Percentiles rank a stretch among this genome's conserved stretches.
phyloP scores from a whole-genome alignment of 495 filamentous ascomycete genomes.

The Aspergillus conjunctus region DNA sequence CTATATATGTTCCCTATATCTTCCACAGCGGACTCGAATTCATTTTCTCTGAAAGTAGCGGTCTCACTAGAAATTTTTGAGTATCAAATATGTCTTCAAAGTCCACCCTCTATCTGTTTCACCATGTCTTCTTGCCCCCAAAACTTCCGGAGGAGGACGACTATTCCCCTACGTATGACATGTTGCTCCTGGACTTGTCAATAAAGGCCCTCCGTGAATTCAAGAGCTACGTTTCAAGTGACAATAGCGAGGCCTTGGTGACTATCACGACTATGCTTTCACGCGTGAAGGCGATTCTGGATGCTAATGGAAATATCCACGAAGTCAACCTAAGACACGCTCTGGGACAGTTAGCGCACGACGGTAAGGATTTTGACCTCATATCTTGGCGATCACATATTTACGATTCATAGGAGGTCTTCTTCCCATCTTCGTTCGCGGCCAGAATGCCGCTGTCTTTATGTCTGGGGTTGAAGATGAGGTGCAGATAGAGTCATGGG shows the following conservation, averaged over 20 bases:
- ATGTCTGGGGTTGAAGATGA: slow-evolving; percentile 35
- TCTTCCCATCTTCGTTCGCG: slow-evolving; percentile 49
- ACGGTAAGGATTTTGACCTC: slow-evolving; percentile 8
- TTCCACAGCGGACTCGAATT: no score
- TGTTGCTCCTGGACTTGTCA: slow-evolving; percentile 21
- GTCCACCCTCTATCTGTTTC: slow-evolving; percentile 28
- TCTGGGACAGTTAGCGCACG: slow-evolving; percentile 15
- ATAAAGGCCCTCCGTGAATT: slow-evolving; percentile 32
- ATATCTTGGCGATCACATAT: background rate
- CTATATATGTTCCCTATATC: no score
- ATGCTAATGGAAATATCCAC: slow-evolving; percentile 17
- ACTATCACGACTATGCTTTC: slow-evolving; percentile 23
- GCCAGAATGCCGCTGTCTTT: slow-evolving; percentile 63
- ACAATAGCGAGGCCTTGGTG: slow-evolving; percentile 7
- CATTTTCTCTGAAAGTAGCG: no score
- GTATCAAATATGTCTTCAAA: no score
- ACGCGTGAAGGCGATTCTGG: slow-evolving; percentile 23
- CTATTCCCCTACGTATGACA: slow-evolving; percentile 22
- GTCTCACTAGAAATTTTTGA: no score
- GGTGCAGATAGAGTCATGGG: slow-evolving; percentile 56
- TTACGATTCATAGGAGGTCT: slow-evolving; percentile 21
- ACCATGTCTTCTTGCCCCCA: slow-evolving; percentile 65
- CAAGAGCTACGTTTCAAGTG: slow-evolving; percentile 14
- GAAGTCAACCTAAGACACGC: slow-evolving; percentile 17
- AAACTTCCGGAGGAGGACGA: slow-evolving; percentile 55